Conservation (phyloP, 2,329 filamentous ascomycete species). For the Fusarium nodosum region DNA sequence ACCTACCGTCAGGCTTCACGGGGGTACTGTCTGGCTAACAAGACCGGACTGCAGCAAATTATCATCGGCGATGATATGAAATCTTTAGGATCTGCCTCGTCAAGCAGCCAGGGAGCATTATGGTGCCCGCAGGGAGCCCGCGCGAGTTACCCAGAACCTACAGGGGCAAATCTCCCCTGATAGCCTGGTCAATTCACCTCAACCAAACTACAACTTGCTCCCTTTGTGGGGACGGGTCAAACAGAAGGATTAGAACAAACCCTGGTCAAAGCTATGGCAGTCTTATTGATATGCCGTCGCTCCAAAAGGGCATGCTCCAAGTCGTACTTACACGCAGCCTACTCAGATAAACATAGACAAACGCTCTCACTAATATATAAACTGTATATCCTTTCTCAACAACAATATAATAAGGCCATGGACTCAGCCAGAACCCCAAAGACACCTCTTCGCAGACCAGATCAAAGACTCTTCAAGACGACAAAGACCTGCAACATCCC, state of each 20-base stretch:
- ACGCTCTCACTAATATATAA: neutral
- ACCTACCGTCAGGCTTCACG: neutral
- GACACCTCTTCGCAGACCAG: neutral
- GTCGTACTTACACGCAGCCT: neutral
- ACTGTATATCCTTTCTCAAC: neutral
- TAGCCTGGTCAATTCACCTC: neutral
- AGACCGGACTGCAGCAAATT: too few species aligned
- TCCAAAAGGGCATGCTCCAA: neutral
- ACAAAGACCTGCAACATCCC: conserved; percentile 27
- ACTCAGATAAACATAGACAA: neutral
- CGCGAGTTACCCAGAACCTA: too few species aligned
- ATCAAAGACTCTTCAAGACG: conserved; percentile 16
- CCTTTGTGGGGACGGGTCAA: too few species aligned
- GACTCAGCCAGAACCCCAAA: neutral
- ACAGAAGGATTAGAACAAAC: neutral
- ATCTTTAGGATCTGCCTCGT: neutral
- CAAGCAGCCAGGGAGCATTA: neutral
- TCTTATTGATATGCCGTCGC: neutral
- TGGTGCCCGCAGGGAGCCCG: neutral
- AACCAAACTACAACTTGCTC: neutral
- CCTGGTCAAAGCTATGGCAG: neutral
- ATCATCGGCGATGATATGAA: accelerated
- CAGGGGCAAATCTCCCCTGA: neutral
- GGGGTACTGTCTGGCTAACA: neutral
- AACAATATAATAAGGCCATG: conserved; percentile 6